A percentile compares a stretch with the other conserved stretches of the same genome.
Evolutionary conservation across 2,329 filamentous ascomycete genomes (phyloP).

Genomic region (Exserohilum rostratum): DNA sequence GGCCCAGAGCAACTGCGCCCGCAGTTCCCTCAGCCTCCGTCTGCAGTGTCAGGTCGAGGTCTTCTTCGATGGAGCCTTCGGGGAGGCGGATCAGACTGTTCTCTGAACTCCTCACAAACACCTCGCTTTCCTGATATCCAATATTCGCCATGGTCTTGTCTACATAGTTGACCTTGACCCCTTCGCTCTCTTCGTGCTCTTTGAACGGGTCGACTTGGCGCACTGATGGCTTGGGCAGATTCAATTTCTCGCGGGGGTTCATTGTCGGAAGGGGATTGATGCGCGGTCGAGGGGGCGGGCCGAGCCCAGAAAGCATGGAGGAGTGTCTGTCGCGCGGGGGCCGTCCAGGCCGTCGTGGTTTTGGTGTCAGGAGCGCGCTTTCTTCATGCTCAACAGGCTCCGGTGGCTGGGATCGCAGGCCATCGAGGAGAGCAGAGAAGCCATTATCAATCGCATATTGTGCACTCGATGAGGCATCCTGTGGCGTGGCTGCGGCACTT

Average conservation of each 20-base stretch:
- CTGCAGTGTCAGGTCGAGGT: slow-evolving; percentile 63
- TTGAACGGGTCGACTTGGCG: slow-evolving; percentile 79
- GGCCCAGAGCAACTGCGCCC: slow-evolving; percentile 64
- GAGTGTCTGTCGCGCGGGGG: slow-evolving; percentile 68
- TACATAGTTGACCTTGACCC: slow-evolving; percentile 87
- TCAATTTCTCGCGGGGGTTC: slow-evolving; percentile 79
- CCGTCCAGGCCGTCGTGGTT: slow-evolving; percentile 64
- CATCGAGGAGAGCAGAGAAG: slow-evolving; percentile 43
- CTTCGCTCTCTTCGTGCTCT: slow-evolving; percentile 81
- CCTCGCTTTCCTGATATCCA: slow-evolving; percentile 93
- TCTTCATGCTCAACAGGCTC: slow-evolving; percentile 32
- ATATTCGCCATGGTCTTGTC: slow-evolving; percentile 96
- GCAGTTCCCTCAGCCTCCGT: slow-evolving; percentile 65
- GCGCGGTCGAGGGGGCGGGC: slow-evolving; percentile 65
- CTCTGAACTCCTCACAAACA: slow-evolving; percentile 76
- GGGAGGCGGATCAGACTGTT: slow-evolving; percentile 69
- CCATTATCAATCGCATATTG: slow-evolving; percentile 45
- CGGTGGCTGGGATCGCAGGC: slow-evolving; percentile 42
- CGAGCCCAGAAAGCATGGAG: slow-evolving; percentile 65
- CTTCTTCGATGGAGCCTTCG: slow-evolving; percentile 68
- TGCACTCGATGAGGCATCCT: slow-evolving; percentile 30
- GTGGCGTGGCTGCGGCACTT: slow-evolving; percentile 56
- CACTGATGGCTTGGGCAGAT: slow-evolving; percentile 76
- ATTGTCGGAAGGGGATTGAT: slow-evolving; percentile 79
- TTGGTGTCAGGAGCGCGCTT: slow-evolving; percentile 47